Conservation (phyloP, 352 stramenopile genomes). For the Phytophthora pseudosyringae region DNA sequence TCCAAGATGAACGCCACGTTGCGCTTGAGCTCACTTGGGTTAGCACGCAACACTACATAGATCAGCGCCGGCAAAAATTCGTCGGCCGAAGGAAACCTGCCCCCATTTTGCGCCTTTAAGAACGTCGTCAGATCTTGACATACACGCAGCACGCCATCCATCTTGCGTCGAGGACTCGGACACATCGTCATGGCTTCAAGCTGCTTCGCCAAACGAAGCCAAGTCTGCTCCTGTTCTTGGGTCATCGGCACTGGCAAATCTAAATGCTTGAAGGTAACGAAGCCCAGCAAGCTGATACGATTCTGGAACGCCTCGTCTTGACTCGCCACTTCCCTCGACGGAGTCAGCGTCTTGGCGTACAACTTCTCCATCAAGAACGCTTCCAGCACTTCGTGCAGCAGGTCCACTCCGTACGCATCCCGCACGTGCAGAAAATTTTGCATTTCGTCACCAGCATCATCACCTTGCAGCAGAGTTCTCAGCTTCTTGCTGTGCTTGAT, state of each 20-base stretch:
- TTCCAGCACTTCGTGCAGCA: slow-evolving; percentile 81
- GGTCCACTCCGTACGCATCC: slow-evolving; percentile 49
- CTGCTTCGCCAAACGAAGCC: slow-evolving; percentile 51
- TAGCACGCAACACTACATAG: slow-evolving; percentile 87
- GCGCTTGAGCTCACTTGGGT: slow-evolving; percentile 84
- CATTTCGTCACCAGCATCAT: slow-evolving; percentile 4
- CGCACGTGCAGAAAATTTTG: slow-evolving; percentile 40
- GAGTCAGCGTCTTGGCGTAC: slow-evolving; percentile 70
- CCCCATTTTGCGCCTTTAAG: slow-evolving; percentile 51
- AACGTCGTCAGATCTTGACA: slow-evolving; percentile 80
- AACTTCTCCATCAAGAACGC: slow-evolving; percentile 93
- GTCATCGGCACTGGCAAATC: slow-evolving; percentile 68
- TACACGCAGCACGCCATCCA: slow-evolving; percentile 79
- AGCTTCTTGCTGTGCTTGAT: slow-evolving; percentile 54
- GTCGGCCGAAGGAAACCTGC: slow-evolving; percentile 84
- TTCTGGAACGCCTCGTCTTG: slow-evolving; percentile 68
- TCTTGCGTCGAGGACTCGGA: slow-evolving; percentile 83
- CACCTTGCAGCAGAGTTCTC: slow-evolving; percentile 31
- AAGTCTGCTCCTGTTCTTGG: slow-evolving; percentile 43
- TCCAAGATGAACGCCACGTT: slow-evolving; percentile 89
- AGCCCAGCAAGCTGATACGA: slow-evolving; percentile 76
- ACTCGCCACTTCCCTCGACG: slow-evolving; percentile 39
- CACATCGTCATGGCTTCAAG: slow-evolving; percentile 55
- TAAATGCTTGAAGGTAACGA: slow-evolving; percentile 87
- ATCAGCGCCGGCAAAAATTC: slow-evolving; percentile 94